Evolutionary conservation across 306 rosid genomes (phyloP).

Genomic region (Lotus japonicus): DNA sequence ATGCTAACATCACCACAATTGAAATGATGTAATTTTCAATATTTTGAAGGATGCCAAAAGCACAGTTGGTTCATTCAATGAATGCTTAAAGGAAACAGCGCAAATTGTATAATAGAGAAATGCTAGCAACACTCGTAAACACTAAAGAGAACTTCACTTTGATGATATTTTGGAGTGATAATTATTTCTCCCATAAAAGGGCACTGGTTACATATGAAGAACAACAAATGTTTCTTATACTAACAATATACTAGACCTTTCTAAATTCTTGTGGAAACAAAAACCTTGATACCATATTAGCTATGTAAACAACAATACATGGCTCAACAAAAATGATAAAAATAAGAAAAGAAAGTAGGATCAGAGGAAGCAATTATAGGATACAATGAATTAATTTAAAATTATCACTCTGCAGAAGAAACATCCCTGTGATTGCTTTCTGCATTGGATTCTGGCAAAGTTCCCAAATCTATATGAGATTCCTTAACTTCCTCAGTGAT

Average conservation of each 20-base stretch:
- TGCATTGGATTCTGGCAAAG: constrained; percentile 51
- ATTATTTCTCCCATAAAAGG: constrained; percentile 5
- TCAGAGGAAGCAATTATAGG: constrained; percentile 5
- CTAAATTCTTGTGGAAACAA: neutral
- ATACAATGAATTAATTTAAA: constrained; percentile 16
- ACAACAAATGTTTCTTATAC: constrained; percentile 20
- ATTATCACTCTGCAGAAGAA: constrained; percentile 45
- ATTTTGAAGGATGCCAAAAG: neutral
- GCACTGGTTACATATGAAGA: constrained; percentile 12
- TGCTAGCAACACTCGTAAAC: neutral
- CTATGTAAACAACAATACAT: neutral
- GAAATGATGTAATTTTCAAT: no score
- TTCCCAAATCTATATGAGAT: constrained; percentile 54
- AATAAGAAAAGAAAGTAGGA: neutral
- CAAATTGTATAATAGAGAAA: neutral
- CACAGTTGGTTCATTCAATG: neutral
- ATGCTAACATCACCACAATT: no score
- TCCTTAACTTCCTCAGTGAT: constrained; percentile 45
- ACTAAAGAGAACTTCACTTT: neutral
- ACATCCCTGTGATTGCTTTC: constrained; percentile 37
- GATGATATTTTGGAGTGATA: neutral
- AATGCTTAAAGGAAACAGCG: neutral
- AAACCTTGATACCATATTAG: constrained; percentile 19
- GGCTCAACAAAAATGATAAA: constrained; percentile 16
- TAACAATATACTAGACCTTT: constrained; percentile 17